Evolutionary conservation across 805 yeast genomes (phyloP), one percentile per base, ranked within the genome.

Genomic region (Cyberlindnera saturnus): DNA sequence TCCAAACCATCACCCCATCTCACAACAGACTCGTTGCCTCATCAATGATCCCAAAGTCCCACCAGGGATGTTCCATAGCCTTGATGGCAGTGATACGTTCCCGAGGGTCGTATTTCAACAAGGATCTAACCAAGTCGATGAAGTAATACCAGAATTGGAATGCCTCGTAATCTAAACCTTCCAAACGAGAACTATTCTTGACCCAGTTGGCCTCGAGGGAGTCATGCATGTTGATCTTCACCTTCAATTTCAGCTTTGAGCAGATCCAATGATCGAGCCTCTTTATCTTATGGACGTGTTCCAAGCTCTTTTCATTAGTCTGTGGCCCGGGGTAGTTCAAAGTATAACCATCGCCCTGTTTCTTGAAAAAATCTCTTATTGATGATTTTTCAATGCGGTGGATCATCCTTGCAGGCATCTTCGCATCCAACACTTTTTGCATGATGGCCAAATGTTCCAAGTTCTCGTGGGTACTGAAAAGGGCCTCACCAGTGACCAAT

Each of bases 391-490:
- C 50, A 40, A 55, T 45, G 42, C 57, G 64, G 20, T 60, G 62
- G 5, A 69, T 53, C 43, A 69, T 44, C 33, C 61, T 53, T 15
- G 50, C 47, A 15, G 73, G 72, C 13, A 85, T 70, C 15, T 62
- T 69, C 49, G 66, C 63, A 17, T 83, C 85, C 20, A 82, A 70
- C 17, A 90, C 77, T 50, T 79, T 81, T 63, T 93, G 91, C 85
- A 93, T 93, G 85, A 93, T 82, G 14, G 96, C 96, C 61, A 93
- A 69, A 65, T 93, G 99, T 63, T 91, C 98, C 40, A 82, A 68
- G 61, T 91, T 90, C 60, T 93, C 97, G 62, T 91, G 96, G 1
- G 98, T 93, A 52, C 87, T 89, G 64, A 91, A 93, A 19, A 93
- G 67, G 1, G 97, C 96, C 57, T 88, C 96, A 23, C 99, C 99